Evolutionary conservation across 495 filamentous ascomycete species (phyloP).

Genomic region (Tuber indicum): DNA sequence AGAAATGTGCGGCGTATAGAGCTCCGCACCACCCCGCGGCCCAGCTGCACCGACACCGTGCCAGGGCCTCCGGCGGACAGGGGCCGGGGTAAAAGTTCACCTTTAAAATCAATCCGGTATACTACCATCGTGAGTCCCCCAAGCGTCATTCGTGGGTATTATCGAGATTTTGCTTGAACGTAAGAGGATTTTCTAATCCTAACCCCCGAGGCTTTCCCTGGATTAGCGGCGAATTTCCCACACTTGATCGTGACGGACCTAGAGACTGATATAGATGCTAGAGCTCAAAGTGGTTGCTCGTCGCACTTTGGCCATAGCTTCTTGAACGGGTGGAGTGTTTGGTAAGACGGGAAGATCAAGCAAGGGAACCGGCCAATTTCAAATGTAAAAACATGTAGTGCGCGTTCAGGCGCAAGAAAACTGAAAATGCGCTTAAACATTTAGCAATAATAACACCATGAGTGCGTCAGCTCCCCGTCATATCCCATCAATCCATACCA

Average conservation of each 20-base stretch:
- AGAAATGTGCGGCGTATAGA: not conserved
- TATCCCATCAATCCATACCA: not conserved
- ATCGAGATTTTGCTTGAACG: not conserved
- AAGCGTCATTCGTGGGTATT: not conserved
- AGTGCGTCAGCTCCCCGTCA: not conserved
- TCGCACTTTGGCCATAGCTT: not conserved
- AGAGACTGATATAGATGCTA: not conserved
- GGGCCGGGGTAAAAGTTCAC: not conserved
- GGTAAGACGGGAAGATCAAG: too few relatives aligned
- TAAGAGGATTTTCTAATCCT: not conserved
- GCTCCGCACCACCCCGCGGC: not conserved
- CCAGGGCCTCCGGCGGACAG: too few relatives aligned
- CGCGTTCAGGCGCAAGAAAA: not conserved
- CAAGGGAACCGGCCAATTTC: not conserved
- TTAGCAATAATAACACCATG: not conserved
- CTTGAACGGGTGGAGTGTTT: too few relatives aligned
- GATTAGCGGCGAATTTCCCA: not conserved
- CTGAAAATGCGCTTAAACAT: not conserved
- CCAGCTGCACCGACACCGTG: too few relatives aligned
- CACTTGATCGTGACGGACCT: not conserved
- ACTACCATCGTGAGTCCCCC: too few relatives aligned
- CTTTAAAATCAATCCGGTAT: not conserved
- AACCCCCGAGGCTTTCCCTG: too few relatives aligned
- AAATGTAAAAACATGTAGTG: not conserved
- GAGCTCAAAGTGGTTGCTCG: not conserved